Conservation (phyloP, 176 grass and related monocot species). For the Alopecurus myosuroides region DNA sequence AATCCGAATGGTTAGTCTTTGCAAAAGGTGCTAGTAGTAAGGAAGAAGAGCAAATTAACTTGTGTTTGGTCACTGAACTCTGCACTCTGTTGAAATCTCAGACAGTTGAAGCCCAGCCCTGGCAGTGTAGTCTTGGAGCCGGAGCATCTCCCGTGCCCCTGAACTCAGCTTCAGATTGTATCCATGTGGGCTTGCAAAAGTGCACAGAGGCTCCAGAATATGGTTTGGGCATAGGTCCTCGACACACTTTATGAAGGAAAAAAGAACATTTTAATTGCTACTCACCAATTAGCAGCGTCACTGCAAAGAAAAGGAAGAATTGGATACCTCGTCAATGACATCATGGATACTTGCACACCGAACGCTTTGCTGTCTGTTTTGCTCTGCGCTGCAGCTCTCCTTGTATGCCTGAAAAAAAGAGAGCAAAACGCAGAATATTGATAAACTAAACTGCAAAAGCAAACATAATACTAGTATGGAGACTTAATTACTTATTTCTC, state of each 20-base stretch:
- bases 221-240: constrained; percentile 28
- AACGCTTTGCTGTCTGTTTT: background rate
- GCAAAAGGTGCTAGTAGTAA: background rate
- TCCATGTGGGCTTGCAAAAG: constrained; percentile 23
- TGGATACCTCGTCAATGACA: constrained; percentile 34
- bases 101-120: constrained; percentile 10
- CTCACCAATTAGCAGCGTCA: background rate
- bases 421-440: background rate
- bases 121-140: constrained; percentile 7
- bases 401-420: constrained; percentile 24
- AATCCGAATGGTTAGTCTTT: background rate
- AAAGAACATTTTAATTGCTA: background rate
- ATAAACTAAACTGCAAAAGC: background rate
- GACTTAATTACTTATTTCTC: background rate
- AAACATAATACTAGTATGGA: background rate
- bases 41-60: background rate
- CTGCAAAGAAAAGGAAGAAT: constrained; percentile 29
- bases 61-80: constrained; percentile 22
- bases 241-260: constrained; percentile 21
- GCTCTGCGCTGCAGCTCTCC: constrained; percentile 15
- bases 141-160: constrained; percentile 7
- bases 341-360: constrained; percentile 24
- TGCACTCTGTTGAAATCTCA: constrained; percentile 31
- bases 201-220: constrained; percentile 34
- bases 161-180: background rate